Conservation (phyloP, 2,329 filamentous ascomycete species). For the Sclerotinia spermophila region DNA sequence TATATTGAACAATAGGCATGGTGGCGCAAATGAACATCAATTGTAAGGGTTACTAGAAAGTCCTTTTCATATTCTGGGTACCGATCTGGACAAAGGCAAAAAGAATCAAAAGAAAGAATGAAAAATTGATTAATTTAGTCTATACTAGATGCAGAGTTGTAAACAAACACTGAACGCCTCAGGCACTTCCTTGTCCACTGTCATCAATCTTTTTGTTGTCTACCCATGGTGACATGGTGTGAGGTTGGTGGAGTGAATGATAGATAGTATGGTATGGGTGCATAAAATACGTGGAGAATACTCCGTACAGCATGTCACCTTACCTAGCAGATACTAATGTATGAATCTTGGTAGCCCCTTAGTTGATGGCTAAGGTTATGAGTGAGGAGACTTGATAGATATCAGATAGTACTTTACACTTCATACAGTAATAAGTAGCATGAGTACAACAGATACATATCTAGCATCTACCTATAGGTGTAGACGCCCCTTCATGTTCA, state of each 20-base stretch:
- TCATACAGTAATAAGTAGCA: too few relatives aligned
- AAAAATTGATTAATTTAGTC: neutral
- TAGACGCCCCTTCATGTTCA: neutral
- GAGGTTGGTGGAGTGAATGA: neutral
- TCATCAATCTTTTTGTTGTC: neutral
- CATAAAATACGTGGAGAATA: constrained; percentile 4
- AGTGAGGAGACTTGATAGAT: neutral
- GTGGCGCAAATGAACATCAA: neutral
- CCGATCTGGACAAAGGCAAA: neutral
- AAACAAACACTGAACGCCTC: neutral
- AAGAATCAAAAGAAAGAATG: neutral
- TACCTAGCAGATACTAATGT: constrained; percentile 6
- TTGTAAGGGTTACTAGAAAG: neutral
- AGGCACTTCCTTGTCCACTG: neutral
- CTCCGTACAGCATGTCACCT: neutral
- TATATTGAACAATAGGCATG: neutral
- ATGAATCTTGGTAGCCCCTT: constrained; percentile 1
- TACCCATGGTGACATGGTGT: neutral
- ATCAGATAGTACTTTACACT: neutral
- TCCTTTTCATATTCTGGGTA: neutral
- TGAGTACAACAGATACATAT: too few relatives aligned
- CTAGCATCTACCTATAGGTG: neutral
- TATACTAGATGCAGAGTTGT: neutral
- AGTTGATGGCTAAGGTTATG: constrained; percentile 2
- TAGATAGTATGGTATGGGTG: neutral